These are phyloP conservation scores for Pyrus hybrid DNA, from an alignment of 331 rosid genomes.

Conservation along the genomic window DNA sequence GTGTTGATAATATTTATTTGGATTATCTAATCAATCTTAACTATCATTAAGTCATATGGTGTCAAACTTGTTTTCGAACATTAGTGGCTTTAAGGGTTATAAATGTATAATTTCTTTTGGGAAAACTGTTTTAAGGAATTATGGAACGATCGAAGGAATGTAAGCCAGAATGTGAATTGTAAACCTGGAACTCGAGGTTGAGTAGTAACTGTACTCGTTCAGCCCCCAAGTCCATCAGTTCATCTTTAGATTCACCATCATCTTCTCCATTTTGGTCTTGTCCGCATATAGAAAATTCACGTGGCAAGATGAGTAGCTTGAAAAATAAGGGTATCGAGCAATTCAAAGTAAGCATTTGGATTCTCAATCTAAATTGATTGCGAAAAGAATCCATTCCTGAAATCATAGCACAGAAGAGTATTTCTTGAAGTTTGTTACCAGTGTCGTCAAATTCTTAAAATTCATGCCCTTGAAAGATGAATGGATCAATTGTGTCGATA, in stretches of 20 bases:
- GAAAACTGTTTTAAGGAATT: not conserved
- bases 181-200: not conserved
- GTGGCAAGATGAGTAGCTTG: not conserved
- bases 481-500: too few species aligned
- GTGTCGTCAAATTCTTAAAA: too few species aligned
- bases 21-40: not conserved
- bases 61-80: not conserved
- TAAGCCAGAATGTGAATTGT: not conserved
- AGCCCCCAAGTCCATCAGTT: not conserved
- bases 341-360: not conserved
- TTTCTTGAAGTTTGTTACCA: too few species aligned
- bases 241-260: not conserved
- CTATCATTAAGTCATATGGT: not conserved
- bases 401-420: not conserved
- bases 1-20: not conserved
- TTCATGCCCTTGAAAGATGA: too few species aligned
- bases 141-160: not conserved
- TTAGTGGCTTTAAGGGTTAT: not conserved
- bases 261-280: not conserved
- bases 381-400: not conserved
- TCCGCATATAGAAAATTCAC: not conserved
- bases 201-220: not conserved
- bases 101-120: not conserved
- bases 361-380: not conserved
- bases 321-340: not conserved